These are phyloP conservation scores for Neurospora tetrasperma DNA, from an alignment of 495 filamentous ascomycete species.

Conservation along the genomic window DNA sequence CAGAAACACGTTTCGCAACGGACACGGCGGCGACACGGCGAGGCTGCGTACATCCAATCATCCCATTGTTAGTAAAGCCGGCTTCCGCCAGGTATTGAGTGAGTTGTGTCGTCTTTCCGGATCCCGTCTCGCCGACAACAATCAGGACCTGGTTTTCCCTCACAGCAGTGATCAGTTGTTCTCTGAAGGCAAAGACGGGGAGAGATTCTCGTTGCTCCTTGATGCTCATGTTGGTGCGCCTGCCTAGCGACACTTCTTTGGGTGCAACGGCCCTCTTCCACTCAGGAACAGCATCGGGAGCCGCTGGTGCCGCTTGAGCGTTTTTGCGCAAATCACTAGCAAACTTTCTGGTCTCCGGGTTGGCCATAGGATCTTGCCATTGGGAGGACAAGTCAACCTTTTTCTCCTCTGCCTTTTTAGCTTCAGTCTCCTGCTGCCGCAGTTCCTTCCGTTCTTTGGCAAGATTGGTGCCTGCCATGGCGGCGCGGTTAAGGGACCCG, in stretches of 20 bases:
- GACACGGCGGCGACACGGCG: conserved; percentile 96
- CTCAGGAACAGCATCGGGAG: conserved; percentile 64
- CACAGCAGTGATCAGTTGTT: conserved; percentile 81
- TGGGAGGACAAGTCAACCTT: conserved; percentile 81
- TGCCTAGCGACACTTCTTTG: conserved; percentile 75
- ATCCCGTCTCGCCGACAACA: conserved; percentile 95
- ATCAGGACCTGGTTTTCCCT: conserved; percentile 82
- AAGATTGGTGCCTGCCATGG: conserved; percentile 83
- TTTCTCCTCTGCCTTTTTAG: conserved; percentile 65
- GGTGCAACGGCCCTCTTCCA: conserved; percentile 83
- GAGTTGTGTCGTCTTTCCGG: conserved; percentile 93
- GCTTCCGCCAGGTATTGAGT: conserved; percentile 92
- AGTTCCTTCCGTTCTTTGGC: conserved; percentile 86
- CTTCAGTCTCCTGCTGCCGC: conserved; percentile 77
- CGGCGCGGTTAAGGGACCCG: conserved; percentile 87
- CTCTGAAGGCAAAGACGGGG: conserved; percentile 84
- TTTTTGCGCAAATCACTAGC: conserved; percentile 65
- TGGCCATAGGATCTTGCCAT: conserved; percentile 95
- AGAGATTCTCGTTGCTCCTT: conserved; percentile 88
- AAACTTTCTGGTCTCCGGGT: conserved; percentile 73
- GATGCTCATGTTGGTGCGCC: conserved; percentile 82
- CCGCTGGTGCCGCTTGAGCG: conserved; percentile 30
- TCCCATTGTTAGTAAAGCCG: conserved; percentile 78
- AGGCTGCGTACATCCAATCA: conserved; percentile 96
- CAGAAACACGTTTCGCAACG: conserved; percentile 90